Percentiles rank a stretch among this genome's conserved stretches.
Conservation (phyloP, 2,329 filamentous ascomycete genomes). For the Cercospora canescens region DNA sequence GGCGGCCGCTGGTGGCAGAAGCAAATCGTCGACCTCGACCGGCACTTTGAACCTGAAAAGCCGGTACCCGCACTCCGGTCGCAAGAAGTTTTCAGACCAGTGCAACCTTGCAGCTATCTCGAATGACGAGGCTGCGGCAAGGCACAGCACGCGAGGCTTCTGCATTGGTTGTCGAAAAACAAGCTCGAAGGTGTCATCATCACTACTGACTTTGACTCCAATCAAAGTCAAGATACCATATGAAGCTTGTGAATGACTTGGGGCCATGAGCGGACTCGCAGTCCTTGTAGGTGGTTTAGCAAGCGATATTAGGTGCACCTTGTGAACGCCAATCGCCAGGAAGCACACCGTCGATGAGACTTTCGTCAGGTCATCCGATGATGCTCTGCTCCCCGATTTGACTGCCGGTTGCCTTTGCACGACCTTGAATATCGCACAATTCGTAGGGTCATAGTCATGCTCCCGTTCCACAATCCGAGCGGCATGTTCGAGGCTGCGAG, state of each 20-base stretch:
- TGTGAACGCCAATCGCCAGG: constrained; percentile 68
- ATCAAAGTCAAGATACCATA: constrained; percentile 65
- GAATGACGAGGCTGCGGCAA: constrained; percentile 64
- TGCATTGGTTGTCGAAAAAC: constrained; percentile 60
- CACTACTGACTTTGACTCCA: constrained; percentile 58
- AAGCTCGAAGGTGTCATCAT: constrained; percentile 67
- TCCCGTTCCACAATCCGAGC: constrained; percentile 64
- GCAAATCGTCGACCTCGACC: constrained; percentile 53
- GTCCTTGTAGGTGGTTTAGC: constrained; percentile 38
- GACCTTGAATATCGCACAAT: constrained; percentile 69
- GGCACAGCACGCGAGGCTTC: constrained; percentile 55
- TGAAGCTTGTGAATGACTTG: constrained; percentile 54
- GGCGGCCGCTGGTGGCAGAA: constrained; percentile 48
- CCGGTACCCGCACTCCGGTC: constrained; percentile 65
- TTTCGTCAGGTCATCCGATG: constrained; percentile 67
- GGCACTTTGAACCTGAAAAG: constrained; percentile 65
- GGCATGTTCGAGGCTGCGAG: constrained; percentile 62
- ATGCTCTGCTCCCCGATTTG: constrained; percentile 57
- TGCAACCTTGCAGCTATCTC: constrained; percentile 65
- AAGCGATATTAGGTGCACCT: constrained; percentile 47
- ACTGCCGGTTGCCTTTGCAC: constrained; percentile 59
- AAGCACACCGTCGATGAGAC: constrained; percentile 66
- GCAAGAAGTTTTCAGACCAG: constrained; percentile 61
- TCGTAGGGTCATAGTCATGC: constrained; percentile 66
- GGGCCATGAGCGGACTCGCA: constrained; percentile 54